Percentiles rank a stretch among this genome's conserved stretches.
These are phyloP conservation scores for Kurtzmaniella cleridarum DNA, from an alignment of 805 yeast species.

Conservation along the genomic window DNA sequence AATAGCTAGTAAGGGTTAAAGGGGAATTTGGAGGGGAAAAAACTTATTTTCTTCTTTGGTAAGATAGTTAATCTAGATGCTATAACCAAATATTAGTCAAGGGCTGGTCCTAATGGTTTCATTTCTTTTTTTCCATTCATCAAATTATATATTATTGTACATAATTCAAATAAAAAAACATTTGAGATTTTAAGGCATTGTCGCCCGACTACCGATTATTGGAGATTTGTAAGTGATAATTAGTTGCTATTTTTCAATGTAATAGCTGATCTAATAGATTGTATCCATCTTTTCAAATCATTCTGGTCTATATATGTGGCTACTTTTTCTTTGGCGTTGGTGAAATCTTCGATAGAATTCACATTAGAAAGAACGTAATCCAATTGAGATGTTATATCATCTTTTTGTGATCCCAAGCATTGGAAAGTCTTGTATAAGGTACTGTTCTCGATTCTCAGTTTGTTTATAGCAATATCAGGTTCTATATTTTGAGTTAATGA, in stretches of 20 bases:
- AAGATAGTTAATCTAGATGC: too few species aligned
- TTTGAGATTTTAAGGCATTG: neutral
- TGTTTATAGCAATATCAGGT: slow-evolving; percentile 37
- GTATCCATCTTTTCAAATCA: slow-evolving; percentile 21
- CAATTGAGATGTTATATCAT: slow-evolving; percentile 7
- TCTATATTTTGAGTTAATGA: slow-evolving; percentile 28
- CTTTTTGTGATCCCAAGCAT: slow-evolving; percentile 15
- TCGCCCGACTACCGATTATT: too few species aligned
- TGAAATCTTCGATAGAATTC: slow-evolving; percentile 9
- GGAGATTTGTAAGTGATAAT: too few species aligned
- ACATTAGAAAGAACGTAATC: slow-evolving; percentile 5
- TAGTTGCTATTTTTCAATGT: neutral
- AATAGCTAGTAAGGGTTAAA: too few species aligned
- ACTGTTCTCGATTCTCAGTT: slow-evolving; percentile 36
- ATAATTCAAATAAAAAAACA: neutral
- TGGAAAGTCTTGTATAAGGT: slow-evolving; percentile 39
- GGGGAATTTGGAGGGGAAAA: slow-evolving; percentile 4
- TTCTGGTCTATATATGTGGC: slow-evolving; percentile 10
- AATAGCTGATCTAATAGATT: slow-evolving; percentile 9
- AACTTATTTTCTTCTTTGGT: slow-evolving; percentile 15
- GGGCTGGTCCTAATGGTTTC: neutral
- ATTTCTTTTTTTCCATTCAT: neutral
- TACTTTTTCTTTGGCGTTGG: slow-evolving; percentile 9
- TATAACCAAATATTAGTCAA: too few species aligned
- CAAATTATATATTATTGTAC: slow-evolving; percentile 1